A percentile compares a stretch with the other conserved stretches of the same genome.
phyloP scores from a whole-genome alignment of 495 filamentous ascomycete genomes.

The Xylaria scruposa region DNA sequence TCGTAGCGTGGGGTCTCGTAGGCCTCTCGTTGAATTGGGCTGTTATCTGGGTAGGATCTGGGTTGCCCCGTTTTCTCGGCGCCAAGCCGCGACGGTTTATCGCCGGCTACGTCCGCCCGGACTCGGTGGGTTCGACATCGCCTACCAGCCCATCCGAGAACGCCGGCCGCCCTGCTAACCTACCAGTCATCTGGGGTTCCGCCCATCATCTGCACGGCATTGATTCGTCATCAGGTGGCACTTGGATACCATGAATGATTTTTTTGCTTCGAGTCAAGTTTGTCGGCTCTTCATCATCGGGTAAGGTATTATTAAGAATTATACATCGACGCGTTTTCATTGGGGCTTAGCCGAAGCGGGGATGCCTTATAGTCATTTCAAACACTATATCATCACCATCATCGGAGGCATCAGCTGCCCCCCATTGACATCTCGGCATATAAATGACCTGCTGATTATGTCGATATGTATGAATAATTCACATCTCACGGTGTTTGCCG shows the following conservation, averaged over 20 bases:
- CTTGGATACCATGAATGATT: background rate
- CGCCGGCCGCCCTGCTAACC: background rate
- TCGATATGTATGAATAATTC: background rate
- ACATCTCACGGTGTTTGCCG: background rate
- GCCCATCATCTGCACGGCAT: background rate
- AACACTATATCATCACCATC: background rate
- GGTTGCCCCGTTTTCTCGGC: constrained; percentile 12
- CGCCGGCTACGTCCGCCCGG: constrained; percentile 14
- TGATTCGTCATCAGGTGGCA: background rate
- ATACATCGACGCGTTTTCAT: constrained; percentile 5
- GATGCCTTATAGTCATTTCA: background rate
- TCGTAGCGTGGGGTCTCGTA: background rate
- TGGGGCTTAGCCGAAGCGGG: constrained; percentile 16
- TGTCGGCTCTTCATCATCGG: background rate
- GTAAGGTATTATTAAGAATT: background rate
- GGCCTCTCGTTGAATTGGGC: background rate
- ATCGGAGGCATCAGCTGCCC: background rate
- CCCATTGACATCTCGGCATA: background rate
- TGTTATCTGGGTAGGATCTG: background rate
- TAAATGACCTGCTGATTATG: background rate
- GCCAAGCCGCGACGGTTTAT: constrained; percentile 18
- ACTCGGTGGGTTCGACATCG: background rate
- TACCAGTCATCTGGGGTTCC: background rate
- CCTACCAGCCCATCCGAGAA: constrained; percentile 6
- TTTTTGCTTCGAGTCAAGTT: background rate